Evolutionary conservation across 2,329 filamentous ascomycete genomes (phyloP).

Genomic region (Chaetomium olivaceum): DNA sequence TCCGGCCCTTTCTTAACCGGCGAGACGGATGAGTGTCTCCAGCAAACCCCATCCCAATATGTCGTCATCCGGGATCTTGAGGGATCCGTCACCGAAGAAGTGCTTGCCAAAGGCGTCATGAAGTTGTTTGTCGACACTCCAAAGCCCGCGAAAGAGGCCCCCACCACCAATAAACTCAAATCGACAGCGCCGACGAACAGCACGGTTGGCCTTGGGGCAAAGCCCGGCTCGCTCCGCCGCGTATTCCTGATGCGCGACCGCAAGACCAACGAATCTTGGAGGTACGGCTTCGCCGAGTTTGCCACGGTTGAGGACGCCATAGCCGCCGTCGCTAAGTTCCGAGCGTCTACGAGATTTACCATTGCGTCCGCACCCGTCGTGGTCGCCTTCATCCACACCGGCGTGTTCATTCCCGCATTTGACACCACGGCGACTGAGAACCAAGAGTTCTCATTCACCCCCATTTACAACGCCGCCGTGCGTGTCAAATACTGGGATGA

Average conservation of each 20-base stretch:
- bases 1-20: slow-evolving; percentile 44
- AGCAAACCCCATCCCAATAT: slow-evolving; percentile 68
- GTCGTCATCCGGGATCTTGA: slow-evolving; percentile 73
- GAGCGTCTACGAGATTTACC: slow-evolving; percentile 72
- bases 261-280: slow-evolving; percentile 69
- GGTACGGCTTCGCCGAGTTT: slow-evolving; percentile 84
- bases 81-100: slow-evolving; percentile 68
- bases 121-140: slow-evolving; percentile 68
- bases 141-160: slow-evolving; percentile 45
- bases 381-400: slow-evolving; percentile 77
- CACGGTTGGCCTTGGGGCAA: slow-evolving; percentile 66
- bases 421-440: slow-evolving; percentile 56
- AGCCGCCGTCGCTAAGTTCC: slow-evolving; percentile 71
- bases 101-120: slow-evolving; percentile 70
- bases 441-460: slow-evolving; percentile 67
- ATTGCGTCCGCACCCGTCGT: slow-evolving; percentile 72
- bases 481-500: slow-evolving; percentile 77
- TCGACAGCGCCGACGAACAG: slow-evolving; percentile 59
- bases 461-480: slow-evolving; percentile 66
- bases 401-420: slow-evolving; percentile 76
- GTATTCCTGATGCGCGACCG: slow-evolving; percentile 76
- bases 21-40: slow-evolving; percentile 46
- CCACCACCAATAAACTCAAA: slow-evolving; percentile 57
- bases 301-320: slow-evolving; percentile 73
- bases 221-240: slow-evolving; percentile 71